Percentiles rank a stretch among this genome's conserved stretches.
Evolutionary conservation across 225 moss, liverwort and hornwort species (phyloP).

Genomic region (Pleurozium schreberi): DNA sequence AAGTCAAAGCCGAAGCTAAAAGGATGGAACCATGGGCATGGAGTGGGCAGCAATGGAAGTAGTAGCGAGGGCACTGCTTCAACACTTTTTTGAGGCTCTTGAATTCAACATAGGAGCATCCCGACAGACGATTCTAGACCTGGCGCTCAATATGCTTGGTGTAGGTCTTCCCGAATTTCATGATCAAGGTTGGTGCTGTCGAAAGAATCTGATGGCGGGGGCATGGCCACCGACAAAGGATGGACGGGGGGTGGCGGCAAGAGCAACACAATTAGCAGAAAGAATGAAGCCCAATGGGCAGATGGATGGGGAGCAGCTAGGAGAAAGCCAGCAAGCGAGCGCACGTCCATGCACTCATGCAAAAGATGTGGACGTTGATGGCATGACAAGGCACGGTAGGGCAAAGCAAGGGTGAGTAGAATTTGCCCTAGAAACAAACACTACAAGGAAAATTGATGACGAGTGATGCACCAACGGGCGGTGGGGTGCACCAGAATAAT

Average conservation of each 20-base stretch:
- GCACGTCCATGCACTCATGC: not conserved
- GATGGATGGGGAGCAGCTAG: not conserved
- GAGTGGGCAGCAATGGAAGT: not conserved
- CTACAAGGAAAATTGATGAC: not conserved
- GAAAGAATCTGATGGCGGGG: not conserved
- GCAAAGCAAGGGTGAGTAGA: not conserved
- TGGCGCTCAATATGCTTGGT: constrained; percentile 30
- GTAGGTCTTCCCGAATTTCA: constrained; percentile 70
- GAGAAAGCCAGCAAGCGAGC: no score
- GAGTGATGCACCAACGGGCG: not conserved
- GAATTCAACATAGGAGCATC: constrained; percentile 52
- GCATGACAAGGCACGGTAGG: no score
- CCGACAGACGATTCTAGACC: constrained; percentile 9
- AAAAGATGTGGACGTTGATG: not conserved
- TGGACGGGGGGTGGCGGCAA: not conserved
- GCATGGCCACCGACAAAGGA: not conserved
- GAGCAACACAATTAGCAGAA: not conserved
- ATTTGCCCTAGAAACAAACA: not conserved
- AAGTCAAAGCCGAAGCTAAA: no score
- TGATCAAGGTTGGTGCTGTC: not conserved
- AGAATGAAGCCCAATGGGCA: not conserved
- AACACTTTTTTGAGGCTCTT: constrained; percentile 58
- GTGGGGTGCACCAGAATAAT: not conserved
- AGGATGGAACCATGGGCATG: not conserved
- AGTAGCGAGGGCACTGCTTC: constrained; percentile 40